Evolutionary conservation across 2,329 filamentous ascomycete species (phyloP), one percentile per base, ranked within the genome.

Genomic region (Aspergillus pseudotamarii): DNA sequence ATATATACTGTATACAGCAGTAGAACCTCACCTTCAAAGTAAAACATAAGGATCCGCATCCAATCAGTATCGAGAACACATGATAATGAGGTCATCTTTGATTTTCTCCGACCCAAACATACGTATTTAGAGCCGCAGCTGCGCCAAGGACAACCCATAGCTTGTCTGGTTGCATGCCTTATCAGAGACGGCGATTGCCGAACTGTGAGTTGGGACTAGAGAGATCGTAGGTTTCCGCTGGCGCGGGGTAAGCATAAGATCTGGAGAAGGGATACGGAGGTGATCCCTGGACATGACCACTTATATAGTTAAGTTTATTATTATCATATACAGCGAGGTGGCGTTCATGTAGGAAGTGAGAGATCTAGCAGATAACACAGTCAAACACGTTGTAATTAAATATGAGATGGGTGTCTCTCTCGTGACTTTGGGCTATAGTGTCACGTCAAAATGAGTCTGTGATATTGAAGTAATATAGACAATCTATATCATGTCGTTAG

Each of bases 151-250:
- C 48, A 51, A 21, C 9, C 10, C 4, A 32, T 32, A 23, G 28
- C 28, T 51, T 32, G 28, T 51, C 28, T 51, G 46, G 3, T 30
- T 19, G 46, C 6, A 54, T 36, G n/a, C 9, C 51, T 55, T 55
- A 63, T 57, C 21, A 45, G 54, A 58, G 45, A 41, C 62, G 62
- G 59, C 58, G 62, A 64, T 64, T 59, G 46, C 59, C 62, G 62
- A 46, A 34, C 16, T 34, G 48, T 57, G 55, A 43, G 57, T 43
- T 41, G 34, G 41, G 21, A 16, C 34, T 38, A 43, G 46, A 32
- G 32, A 32, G 38, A 57, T 45, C 62, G 62, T 62, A 64, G 53
- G 62, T 64, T 64, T 56, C 62, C 62, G 62, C 51, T 30, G 50
- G 28, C 43, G 62, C 38, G 62, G 59, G 59, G 59, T 59, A 61